Base-by-base conservation (phyloP, 495 filamentous ascomycete genomes). In the Aspergillus nidulans region DNA sequence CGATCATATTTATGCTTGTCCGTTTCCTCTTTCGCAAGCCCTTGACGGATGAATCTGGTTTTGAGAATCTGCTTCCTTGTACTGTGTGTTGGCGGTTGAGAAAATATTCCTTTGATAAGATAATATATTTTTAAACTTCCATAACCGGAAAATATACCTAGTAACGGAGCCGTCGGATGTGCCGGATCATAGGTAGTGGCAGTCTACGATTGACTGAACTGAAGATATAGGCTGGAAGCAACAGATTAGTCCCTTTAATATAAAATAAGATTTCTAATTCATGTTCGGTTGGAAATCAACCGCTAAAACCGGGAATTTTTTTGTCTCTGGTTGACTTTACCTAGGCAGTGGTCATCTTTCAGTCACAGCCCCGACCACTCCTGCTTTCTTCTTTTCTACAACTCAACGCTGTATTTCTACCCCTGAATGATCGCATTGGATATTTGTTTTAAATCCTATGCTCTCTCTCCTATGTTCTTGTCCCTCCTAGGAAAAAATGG, bases 11-110 rank as follows among this genome's bases (percentile, higher is more conserved):
- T 38, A 48, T 49, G 30, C 38, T 57, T 60, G 52, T 42, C 36
- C 56, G 57, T 66, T 62, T 52, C 54, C 56, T 62, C 53, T 55
- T 57, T 59, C 46, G 18, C 34, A 25, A 41, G 45, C 52, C 61
- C 28, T 55, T 59, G 51, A 60, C 57, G 65, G 62, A 69, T 65
- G 66, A 69, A 65, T 67, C 57, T 59, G 63, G 59, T 70, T 64
- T 70, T 64, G 63, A 61, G 49, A 58, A 57, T 63, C 64, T 59
- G 61, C 60, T 61, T 67, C n/a, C 52, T 63, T 57, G 46, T 56
- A 56, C 60, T 61, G 36, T 66, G 36, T 66, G 63, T 63, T 68
- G 61, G 59, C 67, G 63, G 66, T 70, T 66, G 56, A 65, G 60
- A 59, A 63, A 64, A 57, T 56, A 59, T 45, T 49, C 20, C 42